phyloP scores from a whole-genome alignment of 2,329 filamentous ascomycete species.

The Aspergillus candidus region DNA sequence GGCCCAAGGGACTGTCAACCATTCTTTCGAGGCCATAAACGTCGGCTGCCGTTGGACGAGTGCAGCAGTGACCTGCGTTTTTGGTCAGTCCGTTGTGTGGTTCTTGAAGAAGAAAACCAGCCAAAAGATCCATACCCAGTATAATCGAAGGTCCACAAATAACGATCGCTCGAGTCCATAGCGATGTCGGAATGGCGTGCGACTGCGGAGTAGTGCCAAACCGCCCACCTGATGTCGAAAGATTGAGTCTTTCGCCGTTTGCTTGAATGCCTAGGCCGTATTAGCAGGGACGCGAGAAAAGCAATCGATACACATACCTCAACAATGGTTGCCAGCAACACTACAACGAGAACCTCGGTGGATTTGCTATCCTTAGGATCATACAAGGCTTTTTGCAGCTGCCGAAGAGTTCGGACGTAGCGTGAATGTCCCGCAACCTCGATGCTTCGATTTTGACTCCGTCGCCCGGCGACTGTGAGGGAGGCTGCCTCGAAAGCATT shows the following conservation, averaged over 20 bases:
- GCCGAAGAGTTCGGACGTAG: slow-evolving; percentile 15
- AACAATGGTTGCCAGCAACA: slow-evolving; percentile 20
- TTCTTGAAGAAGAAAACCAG: not conserved
- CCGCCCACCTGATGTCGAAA: slow-evolving; percentile 22
- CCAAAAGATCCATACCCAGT: slow-evolving; percentile 16
- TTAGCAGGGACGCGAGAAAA: not conserved
- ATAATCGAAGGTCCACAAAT: slow-evolving; percentile 23
- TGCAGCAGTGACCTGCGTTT: slow-evolving; percentile 18
- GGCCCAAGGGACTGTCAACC: slow-evolving; percentile 22
- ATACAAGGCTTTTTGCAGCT: slow-evolving; percentile 15
- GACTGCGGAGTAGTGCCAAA: slow-evolving; percentile 15
- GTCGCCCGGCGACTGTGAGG: slow-evolving; percentile 18
- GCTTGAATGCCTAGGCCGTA: slow-evolving; percentile 18
- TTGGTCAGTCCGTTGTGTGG: not conserved
- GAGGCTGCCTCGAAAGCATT: slow-evolving; percentile 21
- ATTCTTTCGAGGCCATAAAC: slow-evolving; percentile 19
- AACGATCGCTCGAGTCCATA: slow-evolving; percentile 21
- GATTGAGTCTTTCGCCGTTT: slow-evolving; percentile 20
- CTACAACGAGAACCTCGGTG: slow-evolving; percentile 19
- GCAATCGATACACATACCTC: slow-evolving; percentile 10
- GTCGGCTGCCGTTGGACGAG: slow-evolving; percentile 18
- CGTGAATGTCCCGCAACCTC: slow-evolving; percentile 16
- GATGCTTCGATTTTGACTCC: slow-evolving; percentile 14
- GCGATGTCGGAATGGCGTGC: slow-evolving; percentile 22
- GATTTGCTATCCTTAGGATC: slow-evolving; percentile 15